These are phyloP conservation scores for Leccinum laetum DNA, from an alignment of 1,284 basidiomycete genomes.

Conservation along the genomic window DNA sequence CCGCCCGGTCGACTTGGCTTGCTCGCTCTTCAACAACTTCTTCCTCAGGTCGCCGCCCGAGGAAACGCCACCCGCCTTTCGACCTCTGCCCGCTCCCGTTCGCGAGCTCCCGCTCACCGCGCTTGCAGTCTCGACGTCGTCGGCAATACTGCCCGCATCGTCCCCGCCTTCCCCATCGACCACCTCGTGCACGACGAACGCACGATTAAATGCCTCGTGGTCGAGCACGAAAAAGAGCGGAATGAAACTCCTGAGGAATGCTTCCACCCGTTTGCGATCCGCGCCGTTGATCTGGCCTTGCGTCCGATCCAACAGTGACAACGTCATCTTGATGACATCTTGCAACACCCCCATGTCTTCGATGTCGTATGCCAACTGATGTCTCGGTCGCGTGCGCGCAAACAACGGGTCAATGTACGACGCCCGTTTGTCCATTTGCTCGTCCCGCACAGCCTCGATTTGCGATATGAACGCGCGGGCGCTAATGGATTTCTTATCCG, in stretches of 20 bases:
- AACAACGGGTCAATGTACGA: constrained; percentile 78
- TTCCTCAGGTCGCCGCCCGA: constrained; percentile 67
- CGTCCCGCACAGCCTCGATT: constrained; percentile 87
- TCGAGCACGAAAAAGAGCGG: constrained; percentile 76
- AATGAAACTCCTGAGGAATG: constrained; percentile 79
- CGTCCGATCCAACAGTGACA: constrained; percentile 91
- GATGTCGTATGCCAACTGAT: constrained; percentile 83
- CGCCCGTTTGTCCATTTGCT: constrained; percentile 81
- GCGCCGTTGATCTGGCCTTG: constrained; percentile 69
- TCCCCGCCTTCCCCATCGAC: constrained; percentile 56
- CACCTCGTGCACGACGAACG: constrained; percentile 52
- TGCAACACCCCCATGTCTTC: constrained; percentile 80
- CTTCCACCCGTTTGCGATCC: constrained; percentile 85
- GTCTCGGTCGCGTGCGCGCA: constrained; percentile 65
- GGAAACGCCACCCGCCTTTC: constrained; percentile 39
- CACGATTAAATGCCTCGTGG: constrained; percentile 67
- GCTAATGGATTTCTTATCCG: constrained; percentile 90
- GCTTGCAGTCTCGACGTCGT: constrained; percentile 51
- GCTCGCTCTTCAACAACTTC: constrained; percentile 75
- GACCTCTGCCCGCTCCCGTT: constrained; percentile 38
- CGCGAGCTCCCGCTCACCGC: constrained; percentile 34
- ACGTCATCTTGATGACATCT: constrained; percentile 85
- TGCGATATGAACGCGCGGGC: constrained; percentile 86
- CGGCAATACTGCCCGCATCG: constrained; percentile 42
- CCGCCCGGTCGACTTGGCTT: constrained; percentile 65